phyloP scores from a whole-genome alignment of 352 stramenopile genomes.

The Phytophthora fragariaefolia region DNA sequence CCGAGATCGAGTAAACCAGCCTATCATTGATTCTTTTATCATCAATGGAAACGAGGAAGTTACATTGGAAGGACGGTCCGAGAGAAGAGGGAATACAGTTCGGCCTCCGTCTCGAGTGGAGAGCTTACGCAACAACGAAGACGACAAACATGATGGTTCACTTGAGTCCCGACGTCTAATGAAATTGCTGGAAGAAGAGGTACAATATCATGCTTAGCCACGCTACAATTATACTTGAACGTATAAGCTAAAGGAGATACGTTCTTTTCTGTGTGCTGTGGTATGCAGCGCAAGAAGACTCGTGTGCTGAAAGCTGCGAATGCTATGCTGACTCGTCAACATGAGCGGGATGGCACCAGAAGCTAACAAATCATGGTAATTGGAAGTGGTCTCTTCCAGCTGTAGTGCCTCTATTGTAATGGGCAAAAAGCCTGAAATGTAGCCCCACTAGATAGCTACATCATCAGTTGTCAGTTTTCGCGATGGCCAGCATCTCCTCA shows the following conservation, averaged over 20 bases:
- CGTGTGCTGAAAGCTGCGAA: slow-evolving; percentile 52
- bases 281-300: slow-evolving; percentile 53
- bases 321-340: slow-evolving; percentile 43
- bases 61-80: background rate
- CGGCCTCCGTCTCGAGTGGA: background rate
- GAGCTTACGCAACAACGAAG: background rate
- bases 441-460: background rate
- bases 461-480: slow-evolving; percentile 29
- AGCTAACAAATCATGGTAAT: background rate
- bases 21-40: slow-evolving; percentile 12
- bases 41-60: slow-evolving; percentile 10
- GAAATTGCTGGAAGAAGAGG: slow-evolving; percentile 44
- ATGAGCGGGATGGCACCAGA: slow-evolving; percentile 28
- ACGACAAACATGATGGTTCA: slow-evolving; percentile 9
- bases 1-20: slow-evolving; percentile 55
- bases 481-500: slow-evolving; percentile 71
- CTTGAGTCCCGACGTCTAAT: slow-evolving; percentile 25
- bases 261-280: no score
- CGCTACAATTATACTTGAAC: background rate
- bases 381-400: background rate
- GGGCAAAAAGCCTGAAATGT: background rate
- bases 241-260: no score
- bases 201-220: slow-evolving; percentile 13
- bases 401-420: slow-evolving; percentile 8
- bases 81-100: slow-evolving; percentile 9